Evolutionary conservation across 2,329 filamentous ascomycete genomes (phyloP).

Genomic region (Alternaria arborescens): DNA sequence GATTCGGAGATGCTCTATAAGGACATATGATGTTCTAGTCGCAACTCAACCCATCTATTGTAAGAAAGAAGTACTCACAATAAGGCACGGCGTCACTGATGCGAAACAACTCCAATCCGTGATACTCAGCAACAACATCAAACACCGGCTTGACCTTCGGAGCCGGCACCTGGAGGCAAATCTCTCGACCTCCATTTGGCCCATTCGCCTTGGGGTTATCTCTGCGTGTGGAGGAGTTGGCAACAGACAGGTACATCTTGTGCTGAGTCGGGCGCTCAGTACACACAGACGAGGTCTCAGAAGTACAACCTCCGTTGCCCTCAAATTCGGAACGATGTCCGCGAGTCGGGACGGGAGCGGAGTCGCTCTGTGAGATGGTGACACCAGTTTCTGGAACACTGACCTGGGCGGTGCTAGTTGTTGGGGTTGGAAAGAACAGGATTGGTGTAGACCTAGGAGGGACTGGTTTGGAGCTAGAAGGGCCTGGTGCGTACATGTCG

Average conservation of each 20-base stretch:
- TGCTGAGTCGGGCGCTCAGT: neutral
- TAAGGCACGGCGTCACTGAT: constrained; percentile 13
- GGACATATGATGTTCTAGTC: fast-evolving
- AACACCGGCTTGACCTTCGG: constrained; percentile 1
- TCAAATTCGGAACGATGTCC: neutral
- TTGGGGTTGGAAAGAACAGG: neutral
- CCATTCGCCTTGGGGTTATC: constrained; percentile 1
- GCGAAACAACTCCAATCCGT: constrained; percentile 8
- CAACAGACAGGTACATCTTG: neutral
- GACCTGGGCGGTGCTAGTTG: neutral
- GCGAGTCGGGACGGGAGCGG: neutral
- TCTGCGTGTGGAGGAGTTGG: neutral
- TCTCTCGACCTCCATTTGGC: neutral
- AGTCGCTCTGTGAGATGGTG: neutral
- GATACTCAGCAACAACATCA: constrained; percentile 5
- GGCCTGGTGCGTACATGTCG: neutral
- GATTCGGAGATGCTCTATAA: neutral
- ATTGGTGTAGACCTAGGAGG: neutral
- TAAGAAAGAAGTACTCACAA: neutral
- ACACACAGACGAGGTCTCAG: neutral
- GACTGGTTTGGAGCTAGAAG: neutral
- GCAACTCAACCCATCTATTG: neutral
- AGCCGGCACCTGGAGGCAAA: neutral
- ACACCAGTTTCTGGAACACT: neutral
- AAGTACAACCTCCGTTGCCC: neutral